Evolutionary conservation across 495 filamentous ascomycete genomes (phyloP), one percentile per base, ranked within the genome.

Genomic region (Gamarada debralockiae): DNA sequence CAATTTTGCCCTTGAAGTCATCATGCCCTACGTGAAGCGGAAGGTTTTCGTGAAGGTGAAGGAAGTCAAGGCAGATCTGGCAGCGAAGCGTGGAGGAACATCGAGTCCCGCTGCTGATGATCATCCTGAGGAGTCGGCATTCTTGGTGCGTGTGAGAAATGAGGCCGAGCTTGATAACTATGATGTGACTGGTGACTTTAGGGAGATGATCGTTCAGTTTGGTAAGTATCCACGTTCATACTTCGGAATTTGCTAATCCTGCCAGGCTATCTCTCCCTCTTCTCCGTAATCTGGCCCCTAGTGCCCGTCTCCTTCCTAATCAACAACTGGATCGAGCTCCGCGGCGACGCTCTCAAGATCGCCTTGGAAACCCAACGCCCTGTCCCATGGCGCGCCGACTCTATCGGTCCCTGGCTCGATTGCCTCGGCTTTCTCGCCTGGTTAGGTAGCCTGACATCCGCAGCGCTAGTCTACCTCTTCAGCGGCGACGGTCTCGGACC

Each of bases 271-370:
- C 71, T 98, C n/a, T 85, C 89, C 0, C 79, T 98, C 2, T 98
- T 98, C 72, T 90, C 87, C 2, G 87, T 93, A 2, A 77, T 92
- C 38, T 98, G 93, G 93, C 93, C 93, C 0, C 73, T 97, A 4
- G 89, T 92, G 0, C 83, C 86, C 0, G 76, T 90, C 29, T 93
- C 89, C 0, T 98, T 97, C 77, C 70, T 97, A 9, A 73, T 95
- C 68, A 97, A 97, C 68, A 93, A 98, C 72, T 98, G 93, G 93
- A 65, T 98, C 45, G 95, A 98, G 59, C 80, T 97, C 13, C 87
- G 93, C 22, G 87, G 87, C 20, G 93, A 98, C 56, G 92, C 95
- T 14, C 80, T 92, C 68, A 98, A 98, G 63, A 98, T 98, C 56
- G 91, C 90, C 58, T 72, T 89, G 48, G 87, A 91, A 66, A 92